Conservation (phyloP, 1,284 basidiomycete species). For the Ceratobasidium sp. region DNA sequence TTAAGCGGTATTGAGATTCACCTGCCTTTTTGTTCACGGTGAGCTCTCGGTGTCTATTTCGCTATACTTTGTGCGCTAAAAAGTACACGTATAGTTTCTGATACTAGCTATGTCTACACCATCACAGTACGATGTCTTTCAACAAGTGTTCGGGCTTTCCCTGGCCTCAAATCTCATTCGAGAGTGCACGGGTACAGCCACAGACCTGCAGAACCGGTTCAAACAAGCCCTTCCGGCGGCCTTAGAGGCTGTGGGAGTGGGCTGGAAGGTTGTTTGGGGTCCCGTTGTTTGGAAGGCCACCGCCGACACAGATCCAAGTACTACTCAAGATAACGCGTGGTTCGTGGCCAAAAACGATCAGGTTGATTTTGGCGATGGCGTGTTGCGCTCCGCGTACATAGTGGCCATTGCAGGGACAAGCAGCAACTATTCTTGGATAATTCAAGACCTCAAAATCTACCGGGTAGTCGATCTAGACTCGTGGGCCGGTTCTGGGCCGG, state of each 20-base stretch:
- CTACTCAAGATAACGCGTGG: constrained; percentile 27
- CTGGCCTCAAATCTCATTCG: constrained; percentile 9
- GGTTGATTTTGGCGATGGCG: constrained; percentile 20
- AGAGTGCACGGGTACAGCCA: neutral
- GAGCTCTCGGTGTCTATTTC: too few relatives aligned
- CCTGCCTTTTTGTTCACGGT: too few relatives aligned
- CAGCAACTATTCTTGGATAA: constrained; percentile 9
- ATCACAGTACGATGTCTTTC: constrained; percentile 39
- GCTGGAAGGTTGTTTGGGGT: constrained; percentile 44
- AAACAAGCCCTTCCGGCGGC: neutral
- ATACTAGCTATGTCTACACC: too few relatives aligned
- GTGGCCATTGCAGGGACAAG: constrained; percentile 42
- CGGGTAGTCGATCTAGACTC: neutral
- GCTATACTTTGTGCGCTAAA: too few relatives aligned
- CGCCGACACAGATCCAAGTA: neutral
- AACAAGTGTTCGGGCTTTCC: constrained; percentile 41
- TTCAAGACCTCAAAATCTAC: constrained; percentile 10
- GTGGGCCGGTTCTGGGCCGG: constrained; percentile 13
- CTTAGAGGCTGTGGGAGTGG: neutral
- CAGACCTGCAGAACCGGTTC: constrained; percentile 9
- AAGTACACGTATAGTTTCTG: too few relatives aligned
- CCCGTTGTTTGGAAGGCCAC: constrained; percentile 33
- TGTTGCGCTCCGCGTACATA: constrained; percentile 6
- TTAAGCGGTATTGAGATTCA: too few relatives aligned
- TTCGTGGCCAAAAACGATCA: constrained; percentile 28